Conservation (phyloP, 345 rosid species). For the Ailanthus altissimus region DNA sequence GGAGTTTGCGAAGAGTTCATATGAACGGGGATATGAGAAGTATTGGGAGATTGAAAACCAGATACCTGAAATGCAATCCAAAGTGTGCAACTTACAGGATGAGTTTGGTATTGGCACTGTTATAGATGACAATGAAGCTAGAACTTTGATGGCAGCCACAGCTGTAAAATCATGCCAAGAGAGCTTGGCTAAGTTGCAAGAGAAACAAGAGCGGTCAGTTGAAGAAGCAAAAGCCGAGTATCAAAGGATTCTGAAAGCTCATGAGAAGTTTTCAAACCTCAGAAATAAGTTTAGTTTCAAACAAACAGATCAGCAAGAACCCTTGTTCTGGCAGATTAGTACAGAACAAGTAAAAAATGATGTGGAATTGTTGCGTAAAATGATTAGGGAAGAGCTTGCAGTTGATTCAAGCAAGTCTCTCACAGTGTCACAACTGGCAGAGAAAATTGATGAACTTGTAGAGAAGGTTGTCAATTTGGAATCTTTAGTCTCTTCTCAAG, state of each 20-base stretch:
- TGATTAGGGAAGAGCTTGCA: constrained; percentile 37
- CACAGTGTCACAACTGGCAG: constrained; percentile 58
- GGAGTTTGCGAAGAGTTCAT: constrained; percentile 66
- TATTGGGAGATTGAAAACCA: constrained; percentile 59
- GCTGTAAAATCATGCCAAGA: constrained; percentile 76
- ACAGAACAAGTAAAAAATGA: constrained; percentile 14
- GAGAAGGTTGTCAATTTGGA: constrained; percentile 66
- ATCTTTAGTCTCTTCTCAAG: constrained; percentile 58
- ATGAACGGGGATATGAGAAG: constrained; percentile 49
- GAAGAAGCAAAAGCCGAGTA: constrained; percentile 54
- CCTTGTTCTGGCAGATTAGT: constrained; percentile 15
- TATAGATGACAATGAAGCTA: constrained; percentile 74
- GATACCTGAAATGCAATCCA: constrained; percentile 61
- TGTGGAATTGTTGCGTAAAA: constrained; percentile 33
- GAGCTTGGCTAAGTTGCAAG: constrained; percentile 55
- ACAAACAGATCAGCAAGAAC: constrained; percentile 22
- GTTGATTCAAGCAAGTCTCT: constrained; percentile 31
- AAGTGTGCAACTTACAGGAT: constrained; percentile 62
- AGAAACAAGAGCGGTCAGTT: constrained; percentile 52
- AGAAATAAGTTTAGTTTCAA: constrained; percentile 30
- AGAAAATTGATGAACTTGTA: constrained; percentile 76
- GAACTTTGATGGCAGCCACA: constrained; percentile 66
- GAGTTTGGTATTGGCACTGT: constrained; percentile 63
- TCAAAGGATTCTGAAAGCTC: constrained; percentile 48
- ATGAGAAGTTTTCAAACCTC: constrained; percentile 42